Evolutionary conservation across 2,329 filamentous ascomycete genomes (phyloP), one percentile per base, ranked within the genome.

Genomic region (Fusarium mangiferae): DNA sequence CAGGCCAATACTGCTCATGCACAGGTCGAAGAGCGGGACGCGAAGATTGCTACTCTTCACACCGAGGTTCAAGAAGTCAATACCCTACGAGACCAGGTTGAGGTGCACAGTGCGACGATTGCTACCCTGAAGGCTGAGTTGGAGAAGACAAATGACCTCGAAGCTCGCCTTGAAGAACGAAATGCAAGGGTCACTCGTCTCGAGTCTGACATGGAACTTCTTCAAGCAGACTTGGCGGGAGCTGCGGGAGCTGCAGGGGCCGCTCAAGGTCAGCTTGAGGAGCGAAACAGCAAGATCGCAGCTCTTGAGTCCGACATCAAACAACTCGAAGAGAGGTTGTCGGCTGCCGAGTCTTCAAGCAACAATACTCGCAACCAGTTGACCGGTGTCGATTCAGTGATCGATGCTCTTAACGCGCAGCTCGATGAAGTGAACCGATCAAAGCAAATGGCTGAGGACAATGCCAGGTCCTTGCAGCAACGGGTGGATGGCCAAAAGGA

Each of bases 211-310:
- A 81, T 87, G 48, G 81, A 83, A 57, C 70, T 78, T 52, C 61
- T 75, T 24, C 72, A 75, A 48, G 46, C 56, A 63, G 72, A 75
- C 57, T 52, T 75, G 58, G 72, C 58, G 17, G 72, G 72, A 7
- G 72, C 72, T 44, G 72, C 72, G 18, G 72, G 72, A 3, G 68
- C 72, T 33, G 72, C 72, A 4, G 69, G 73, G 3, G 36, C 62
- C 33, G 71, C 71, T 44, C 68, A 76, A 45, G 74, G 64, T 6
- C 72, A 78, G 30, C 56, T 78, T 12, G 65, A 77, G 46, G 83
- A 87, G 65, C 83, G 85, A 56, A 84, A 85, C 65, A 80, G 79
- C 49, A 84, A 81, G 73, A 84, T 88, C 41, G 77, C 82, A 9
- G 78, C 82, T 9, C 80, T 88, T 7, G 85, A 88, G 73, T 75